Conservation (phyloP, 805 yeast species). For the Huiozyma naganishii region DNA sequence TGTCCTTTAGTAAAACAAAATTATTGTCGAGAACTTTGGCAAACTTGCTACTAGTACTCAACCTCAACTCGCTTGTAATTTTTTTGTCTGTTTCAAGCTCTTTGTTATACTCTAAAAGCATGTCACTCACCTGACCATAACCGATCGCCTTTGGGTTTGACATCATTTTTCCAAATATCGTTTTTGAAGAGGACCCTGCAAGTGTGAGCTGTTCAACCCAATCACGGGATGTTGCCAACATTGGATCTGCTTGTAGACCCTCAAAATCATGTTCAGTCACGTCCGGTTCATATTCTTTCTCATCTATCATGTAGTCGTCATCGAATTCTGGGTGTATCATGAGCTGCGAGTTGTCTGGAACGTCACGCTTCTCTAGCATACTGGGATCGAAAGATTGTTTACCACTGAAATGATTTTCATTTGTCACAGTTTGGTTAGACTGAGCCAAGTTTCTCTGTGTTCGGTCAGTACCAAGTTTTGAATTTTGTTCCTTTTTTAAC, state of each 20-base stretch:
- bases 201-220: constrained; percentile 58
- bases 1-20: constrained; percentile 9
- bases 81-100: constrained; percentile 20
- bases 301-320: constrained; percentile 18
- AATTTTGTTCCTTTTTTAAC: background rate
- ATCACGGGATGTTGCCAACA: constrained; percentile 41
- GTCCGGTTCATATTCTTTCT: constrained; percentile 64
- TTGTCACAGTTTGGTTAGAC: constrained; percentile 3
- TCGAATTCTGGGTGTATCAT: background rate
- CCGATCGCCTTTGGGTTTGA: constrained; percentile 2
- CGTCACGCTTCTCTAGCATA: background rate
- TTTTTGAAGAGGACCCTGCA: constrained; percentile 27
- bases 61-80: constrained; percentile 22
- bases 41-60: constrained; percentile 12
- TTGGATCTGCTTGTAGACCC: constrained; percentile 34
- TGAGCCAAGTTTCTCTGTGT: constrained; percentile 6
- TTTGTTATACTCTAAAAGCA: constrained; percentile 35
- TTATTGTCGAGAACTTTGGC: constrained; percentile 15
- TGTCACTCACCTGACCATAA: constrained; percentile 7
- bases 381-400: background rate
- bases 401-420: background rate
- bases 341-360: constrained; percentile 1
- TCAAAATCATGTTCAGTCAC: constrained; percentile 37
- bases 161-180: constrained; percentile 24
- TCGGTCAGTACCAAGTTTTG: constrained; percentile 4